These are phyloP conservation scores for Lizonia empirigonia DNA, from an alignment of 2,329 filamentous ascomycete genomes.

Conservation along the genomic window DNA sequence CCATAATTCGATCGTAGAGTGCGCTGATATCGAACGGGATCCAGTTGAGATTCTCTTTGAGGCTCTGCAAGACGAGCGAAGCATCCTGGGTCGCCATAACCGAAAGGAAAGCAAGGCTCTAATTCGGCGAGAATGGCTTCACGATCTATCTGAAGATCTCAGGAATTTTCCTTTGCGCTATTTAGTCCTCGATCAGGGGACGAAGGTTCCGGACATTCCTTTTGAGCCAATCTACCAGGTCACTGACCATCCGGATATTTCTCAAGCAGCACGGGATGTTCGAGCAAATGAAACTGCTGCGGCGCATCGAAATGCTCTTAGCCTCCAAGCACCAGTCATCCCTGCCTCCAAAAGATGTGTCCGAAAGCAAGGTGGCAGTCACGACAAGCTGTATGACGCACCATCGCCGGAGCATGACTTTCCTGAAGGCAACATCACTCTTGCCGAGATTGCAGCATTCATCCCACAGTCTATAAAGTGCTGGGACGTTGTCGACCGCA, in stretches of 20 bases:
- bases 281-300: not conserved
- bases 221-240: constrained; percentile 15
- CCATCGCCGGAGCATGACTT: constrained; percentile 25
- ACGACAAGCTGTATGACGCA: constrained; percentile 25
- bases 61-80: constrained; percentile 5
- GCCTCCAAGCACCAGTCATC: not conserved
- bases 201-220: not conserved
- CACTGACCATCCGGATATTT: not conserved
- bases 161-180: constrained; percentile 2
- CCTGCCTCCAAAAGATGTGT: not conserved
- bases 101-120: not conserved
- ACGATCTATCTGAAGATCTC: not conserved
- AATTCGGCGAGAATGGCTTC: not conserved
- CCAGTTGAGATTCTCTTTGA: not conserved
- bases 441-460: constrained; percentile 33
- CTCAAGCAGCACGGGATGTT: not conserved
- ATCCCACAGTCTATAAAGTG: constrained; percentile 31
- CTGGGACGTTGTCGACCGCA: constrained; percentile 30
- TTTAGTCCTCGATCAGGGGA: not conserved
- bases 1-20: not conserved
- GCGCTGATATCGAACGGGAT: not conserved
- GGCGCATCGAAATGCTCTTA: not conserved
- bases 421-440: constrained; percentile 31
- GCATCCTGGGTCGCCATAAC: not conserved
- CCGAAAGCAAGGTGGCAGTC: not conserved